Percentiles rank a stretch among this genome's conserved stretches.
Evolutionary conservation across 495 filamentous ascomycete species (phyloP).

Genomic region (Antarctomyces pellizariae): DNA sequence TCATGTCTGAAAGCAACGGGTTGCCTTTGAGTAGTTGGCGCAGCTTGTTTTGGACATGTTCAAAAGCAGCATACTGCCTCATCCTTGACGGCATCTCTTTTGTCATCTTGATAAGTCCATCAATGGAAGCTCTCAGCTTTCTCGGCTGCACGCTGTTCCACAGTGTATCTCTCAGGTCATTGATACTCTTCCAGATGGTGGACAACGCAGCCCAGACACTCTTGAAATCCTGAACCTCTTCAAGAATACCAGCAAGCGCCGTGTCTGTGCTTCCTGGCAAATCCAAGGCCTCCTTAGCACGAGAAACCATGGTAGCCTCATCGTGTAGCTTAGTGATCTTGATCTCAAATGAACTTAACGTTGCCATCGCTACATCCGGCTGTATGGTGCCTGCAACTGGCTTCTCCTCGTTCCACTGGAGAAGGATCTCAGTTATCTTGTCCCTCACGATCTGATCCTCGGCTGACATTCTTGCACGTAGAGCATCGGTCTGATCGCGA

Average conservation of each 20-base stretch:
- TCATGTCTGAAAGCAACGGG: slow-evolving; percentile 65
- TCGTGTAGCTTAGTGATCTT: slow-evolving; percentile 60
- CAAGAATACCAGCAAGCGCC: slow-evolving; percentile 53
- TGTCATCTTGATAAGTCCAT: slow-evolving; percentile 86
- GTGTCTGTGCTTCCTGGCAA: slow-evolving; percentile 57
- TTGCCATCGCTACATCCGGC: slow-evolving; percentile 62
- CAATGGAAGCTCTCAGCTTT: slow-evolving; percentile 70
- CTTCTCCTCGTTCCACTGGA: slow-evolving; percentile 85
- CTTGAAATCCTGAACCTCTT: slow-evolving; percentile 97
- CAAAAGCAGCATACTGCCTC: slow-evolving; percentile 97
- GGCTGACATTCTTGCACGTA: slow-evolving; percentile 85
- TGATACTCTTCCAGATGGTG: slow-evolving; percentile 90
- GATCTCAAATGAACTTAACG: slow-evolving; percentile 54
- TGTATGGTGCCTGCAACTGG: slow-evolving; percentile 84
- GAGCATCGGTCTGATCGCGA: slow-evolving; percentile 79
- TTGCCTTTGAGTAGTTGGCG: slow-evolving; percentile 78
- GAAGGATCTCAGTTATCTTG: slow-evolving; percentile 63
- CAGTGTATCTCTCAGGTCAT: slow-evolving; percentile 71
- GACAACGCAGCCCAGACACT: slow-evolving; percentile 89
- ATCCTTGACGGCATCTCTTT: slow-evolving; percentile 98
- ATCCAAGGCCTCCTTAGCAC: slow-evolving; percentile 89
- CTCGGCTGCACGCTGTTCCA: slow-evolving; percentile 88
- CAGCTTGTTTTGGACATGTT: slow-evolving; percentile 85
- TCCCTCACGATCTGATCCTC: slow-evolving; percentile 78
- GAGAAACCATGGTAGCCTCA: slow-evolving; percentile 82